Evolutionary conservation across 306 rosid species (phyloP).

Genomic region (Canavalia ensiformis): DNA sequence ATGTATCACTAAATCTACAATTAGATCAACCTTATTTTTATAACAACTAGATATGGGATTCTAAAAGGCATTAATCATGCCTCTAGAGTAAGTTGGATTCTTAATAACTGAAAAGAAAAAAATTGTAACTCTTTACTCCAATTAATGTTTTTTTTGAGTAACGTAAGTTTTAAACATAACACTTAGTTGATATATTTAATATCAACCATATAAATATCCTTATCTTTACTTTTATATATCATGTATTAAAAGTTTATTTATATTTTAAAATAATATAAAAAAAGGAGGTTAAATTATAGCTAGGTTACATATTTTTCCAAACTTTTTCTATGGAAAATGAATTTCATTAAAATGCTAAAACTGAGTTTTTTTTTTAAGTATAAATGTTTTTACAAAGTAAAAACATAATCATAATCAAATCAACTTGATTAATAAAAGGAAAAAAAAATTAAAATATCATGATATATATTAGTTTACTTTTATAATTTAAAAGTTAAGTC

Average conservation of each 20-base stretch:
- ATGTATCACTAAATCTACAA: constrained; percentile 55
- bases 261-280: no score
- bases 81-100: constrained; percentile 77
- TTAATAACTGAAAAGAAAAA: constrained; percentile 49
- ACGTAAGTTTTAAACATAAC: neutral
- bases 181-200: neutral
- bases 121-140: constrained; percentile 59
- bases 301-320: no score
- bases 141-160: neutral
- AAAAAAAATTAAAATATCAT: no score
- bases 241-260: neutral
- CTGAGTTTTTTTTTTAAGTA: no score
- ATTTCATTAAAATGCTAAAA: no score
- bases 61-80: constrained; percentile 79
- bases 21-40: constrained; percentile 71
- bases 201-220: neutral
- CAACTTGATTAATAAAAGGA: no score
- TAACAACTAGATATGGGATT: constrained; percentile 58
- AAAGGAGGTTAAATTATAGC: no score
- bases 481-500: no score
- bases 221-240: neutral
- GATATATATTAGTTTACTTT: no score
- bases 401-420: no score
- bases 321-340: no score
- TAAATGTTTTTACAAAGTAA: no score